These are phyloP conservation scores for Colletotrichum sp. DNA, from an alignment of 2,329 filamentous ascomycete genomes.

Conservation along the genomic window DNA sequence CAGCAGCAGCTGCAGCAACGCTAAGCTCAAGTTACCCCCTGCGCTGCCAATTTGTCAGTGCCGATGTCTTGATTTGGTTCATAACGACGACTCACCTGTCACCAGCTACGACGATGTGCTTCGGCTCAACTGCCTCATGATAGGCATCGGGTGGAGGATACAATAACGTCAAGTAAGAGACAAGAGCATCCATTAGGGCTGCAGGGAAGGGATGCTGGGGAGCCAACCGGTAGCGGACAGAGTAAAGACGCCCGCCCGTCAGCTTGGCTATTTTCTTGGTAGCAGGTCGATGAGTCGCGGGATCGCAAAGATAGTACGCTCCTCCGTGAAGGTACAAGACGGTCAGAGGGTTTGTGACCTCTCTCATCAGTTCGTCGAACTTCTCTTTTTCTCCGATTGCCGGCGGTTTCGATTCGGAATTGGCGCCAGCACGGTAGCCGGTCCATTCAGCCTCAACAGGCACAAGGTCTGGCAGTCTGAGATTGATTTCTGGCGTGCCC, in stretches of 20 bases:
- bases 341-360: conserved; percentile 67
- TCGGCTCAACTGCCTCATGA: conserved; percentile 68
- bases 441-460: conserved; percentile 79
- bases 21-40: conserved; percentile 73
- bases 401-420: conserved; percentile 55
- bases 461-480: conserved; percentile 54
- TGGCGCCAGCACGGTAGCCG: conserved; percentile 65
- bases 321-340: conserved; percentile 80
- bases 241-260: conserved; percentile 72
- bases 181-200: conserved; percentile 74
- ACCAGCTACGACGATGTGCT: conserved; percentile 73
- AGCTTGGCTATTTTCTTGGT: conserved; percentile 68
- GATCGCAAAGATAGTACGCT: conserved; percentile 76
- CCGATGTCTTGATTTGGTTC: neutral
- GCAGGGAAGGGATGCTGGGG: conserved; percentile 79
- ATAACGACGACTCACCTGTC: conserved; percentile 57
- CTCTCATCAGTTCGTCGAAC: conserved; percentile 71
- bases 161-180: conserved; percentile 75
- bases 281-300: conserved; percentile 65
- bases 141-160: conserved; percentile 72
- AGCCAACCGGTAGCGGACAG: conserved; percentile 75
- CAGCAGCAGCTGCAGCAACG: conserved; percentile 72
- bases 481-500: conserved; percentile 29
- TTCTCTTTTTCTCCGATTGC: conserved; percentile 66
- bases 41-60: conserved; percentile 51